Evolutionary conservation across 257 asterid species (phyloP).

Genomic region (Gentiana straminea): DNA sequence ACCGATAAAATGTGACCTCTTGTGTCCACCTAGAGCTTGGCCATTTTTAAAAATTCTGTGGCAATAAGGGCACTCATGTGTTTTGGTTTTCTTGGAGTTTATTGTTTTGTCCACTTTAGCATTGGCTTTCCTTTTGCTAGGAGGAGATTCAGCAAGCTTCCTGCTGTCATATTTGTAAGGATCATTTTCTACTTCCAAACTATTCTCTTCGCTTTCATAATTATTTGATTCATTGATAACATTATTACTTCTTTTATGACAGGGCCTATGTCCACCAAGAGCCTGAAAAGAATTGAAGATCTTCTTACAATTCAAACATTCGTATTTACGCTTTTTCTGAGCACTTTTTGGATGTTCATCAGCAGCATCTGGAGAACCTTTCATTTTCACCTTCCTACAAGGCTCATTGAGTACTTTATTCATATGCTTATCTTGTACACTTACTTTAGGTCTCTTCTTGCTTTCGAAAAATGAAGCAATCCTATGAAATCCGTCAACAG

Average conservation of each 20-base stretch:
- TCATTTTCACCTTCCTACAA: constrained; percentile 16
- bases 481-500: constrained; percentile 36
- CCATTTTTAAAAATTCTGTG: constrained; percentile 78
- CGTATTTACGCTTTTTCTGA: constrained; percentile 54
- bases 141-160: constrained; percentile 26
- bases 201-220: constrained; percentile 60
- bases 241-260: constrained; percentile 53
- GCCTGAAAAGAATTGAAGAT: constrained; percentile 77
- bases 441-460: constrained; percentile 14
- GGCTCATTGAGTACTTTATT: constrained; percentile 24
- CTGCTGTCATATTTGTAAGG: constrained; percentile 17
- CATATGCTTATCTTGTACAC: constrained; percentile 18
- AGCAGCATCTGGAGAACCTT: constrained; percentile 24
- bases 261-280: constrained; percentile 92
- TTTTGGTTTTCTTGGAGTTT: constrained; percentile 46
- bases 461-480: constrained; percentile 14
- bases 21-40: constrained; percentile 95
- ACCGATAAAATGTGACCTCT: constrained; percentile 72
- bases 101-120: constrained; percentile 37
- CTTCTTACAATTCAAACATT: constrained; percentile 85
- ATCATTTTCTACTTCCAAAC: constrained; percentile 33
- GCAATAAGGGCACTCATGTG: constrained; percentile 72
- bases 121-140: constrained; percentile 25
- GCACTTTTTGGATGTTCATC: constrained; percentile 19
- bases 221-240: constrained; percentile 28